Conservation (phyloP, 805 yeast genomes). For the Wickerhamiella cacticola region DNA sequence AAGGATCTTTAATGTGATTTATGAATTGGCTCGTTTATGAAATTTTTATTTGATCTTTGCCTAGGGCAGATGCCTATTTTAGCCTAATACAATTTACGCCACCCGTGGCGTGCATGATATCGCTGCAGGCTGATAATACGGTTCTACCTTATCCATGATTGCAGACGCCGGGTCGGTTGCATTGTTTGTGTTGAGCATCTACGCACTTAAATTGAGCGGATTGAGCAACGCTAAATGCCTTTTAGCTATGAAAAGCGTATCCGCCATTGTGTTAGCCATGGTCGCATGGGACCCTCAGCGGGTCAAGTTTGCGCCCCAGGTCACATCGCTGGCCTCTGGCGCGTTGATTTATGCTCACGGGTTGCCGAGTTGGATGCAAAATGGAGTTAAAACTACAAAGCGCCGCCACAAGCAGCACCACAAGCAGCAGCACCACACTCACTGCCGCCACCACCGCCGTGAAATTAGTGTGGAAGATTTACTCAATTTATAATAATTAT, state of each 20-base stretch:
- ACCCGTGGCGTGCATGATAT: not conserved
- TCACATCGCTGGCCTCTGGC: not conserved
- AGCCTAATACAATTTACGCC: not conserved
- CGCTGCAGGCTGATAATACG: conserved; percentile 2
- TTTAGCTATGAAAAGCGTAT: not conserved
- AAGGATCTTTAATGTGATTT: no score
- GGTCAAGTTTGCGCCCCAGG: conserved; percentile 5
- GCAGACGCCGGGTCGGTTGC: conserved; percentile 4
- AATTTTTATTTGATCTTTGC: no score
- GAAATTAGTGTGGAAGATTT: no score
- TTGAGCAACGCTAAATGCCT: not conserved
- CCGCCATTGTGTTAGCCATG: not conserved
- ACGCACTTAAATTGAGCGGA: not conserved
- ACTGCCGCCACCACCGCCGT: not conserved
- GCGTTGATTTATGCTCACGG: not conserved
- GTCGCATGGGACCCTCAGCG: conserved; percentile 9
- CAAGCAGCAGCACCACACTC: not conserved
- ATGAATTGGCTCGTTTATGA: no score
- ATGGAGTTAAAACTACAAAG: not conserved
- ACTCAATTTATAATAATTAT: no score
- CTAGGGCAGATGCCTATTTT: not conserved
- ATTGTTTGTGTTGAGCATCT: not conserved
- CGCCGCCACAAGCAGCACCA: not conserved
- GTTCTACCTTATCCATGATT: not conserved
- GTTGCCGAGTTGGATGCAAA: not conserved